A percentile compares a stretch with the other conserved stretches of the same genome.
phyloP scores from a whole-genome alignment of 345 rosid species.

The Eucalyptus globulus region DNA sequence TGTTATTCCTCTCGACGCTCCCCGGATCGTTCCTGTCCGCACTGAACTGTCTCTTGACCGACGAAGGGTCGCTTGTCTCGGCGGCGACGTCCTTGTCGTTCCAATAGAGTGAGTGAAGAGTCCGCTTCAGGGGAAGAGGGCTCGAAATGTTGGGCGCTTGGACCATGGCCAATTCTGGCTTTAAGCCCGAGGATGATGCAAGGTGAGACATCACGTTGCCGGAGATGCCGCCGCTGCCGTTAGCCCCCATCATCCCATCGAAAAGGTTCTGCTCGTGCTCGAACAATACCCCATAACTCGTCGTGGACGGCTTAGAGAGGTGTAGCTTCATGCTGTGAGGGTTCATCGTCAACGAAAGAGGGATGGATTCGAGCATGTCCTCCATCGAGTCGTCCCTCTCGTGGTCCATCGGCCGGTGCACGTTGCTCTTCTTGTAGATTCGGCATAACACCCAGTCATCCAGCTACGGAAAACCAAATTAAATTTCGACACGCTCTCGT shows the following conservation, averaged over 20 bases:
- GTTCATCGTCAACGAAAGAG: slow-evolving; percentile 26
- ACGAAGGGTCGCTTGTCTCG: slow-evolving; percentile 3
- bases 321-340: slow-evolving; percentile 13
- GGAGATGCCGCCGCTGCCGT: neutral
- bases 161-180: slow-evolving; percentile 21
- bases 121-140: slow-evolving; percentile 38
- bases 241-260: slow-evolving; percentile 18
- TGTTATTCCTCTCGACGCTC: neutral
- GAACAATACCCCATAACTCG: slow-evolving; percentile 21
- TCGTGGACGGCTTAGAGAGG: slow-evolving; percentile 4
- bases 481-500: neutral
- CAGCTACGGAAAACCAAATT: slow-evolving; percentile 24
- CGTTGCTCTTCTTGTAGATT: slow-evolving; percentile 70
- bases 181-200: slow-evolving; percentile 16
- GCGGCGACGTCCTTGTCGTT: slow-evolving; percentile 12
- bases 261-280: slow-evolving; percentile 26
- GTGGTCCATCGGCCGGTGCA: slow-evolving; percentile 33
- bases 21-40: neutral
- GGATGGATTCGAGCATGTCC: slow-evolving; percentile 38
- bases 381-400: slow-evolving; percentile 49
- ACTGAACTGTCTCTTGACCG: slow-evolving; percentile 43
- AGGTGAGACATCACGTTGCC: slow-evolving; percentile 11
- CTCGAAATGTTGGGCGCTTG: neutral
- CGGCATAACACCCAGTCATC: slow-evolving; percentile 98
- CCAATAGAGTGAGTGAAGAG: slow-evolving; percentile 60